Percentiles rank a stretch among this genome's conserved stretches.
Evolutionary conservation across 2,329 filamentous ascomycete genomes (phyloP).

Genomic region (Aspergillus oerlinghausenensis): DNA sequence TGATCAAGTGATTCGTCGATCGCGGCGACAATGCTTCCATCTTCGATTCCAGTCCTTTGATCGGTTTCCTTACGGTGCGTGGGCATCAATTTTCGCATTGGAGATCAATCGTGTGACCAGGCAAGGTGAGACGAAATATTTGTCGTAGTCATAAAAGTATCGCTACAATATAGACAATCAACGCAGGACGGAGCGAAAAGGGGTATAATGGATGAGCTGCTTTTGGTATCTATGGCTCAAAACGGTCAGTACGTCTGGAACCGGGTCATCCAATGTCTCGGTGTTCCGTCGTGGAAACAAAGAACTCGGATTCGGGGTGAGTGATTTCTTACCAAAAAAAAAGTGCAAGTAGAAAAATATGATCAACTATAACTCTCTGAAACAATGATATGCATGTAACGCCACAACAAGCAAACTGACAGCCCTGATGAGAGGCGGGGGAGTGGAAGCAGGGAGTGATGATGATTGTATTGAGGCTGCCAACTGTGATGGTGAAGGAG

Average conservation of each 20-base stretch:
- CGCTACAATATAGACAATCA: constrained; percentile 10
- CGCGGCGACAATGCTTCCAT: constrained; percentile 48
- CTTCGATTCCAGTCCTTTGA: constrained; percentile 10
- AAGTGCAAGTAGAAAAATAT: constrained; percentile 11
- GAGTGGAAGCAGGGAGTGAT: constrained; percentile 9
- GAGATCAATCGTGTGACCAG: constrained; percentile 4
- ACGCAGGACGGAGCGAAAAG: constrained; percentile 4
- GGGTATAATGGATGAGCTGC: constrained; percentile 15
- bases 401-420: constrained; percentile 20
- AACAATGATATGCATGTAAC: constrained; percentile 24
- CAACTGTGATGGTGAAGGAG: constrained; percentile 23
- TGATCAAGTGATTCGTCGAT: constrained; percentile 44
- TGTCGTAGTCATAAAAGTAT: constrained; percentile 21
- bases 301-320: background rate
- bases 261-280: background rate
- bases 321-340: constrained; percentile 11
- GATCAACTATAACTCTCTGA: constrained; percentile 22
- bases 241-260: constrained; percentile 4
- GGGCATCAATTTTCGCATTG: constrained; percentile 22
- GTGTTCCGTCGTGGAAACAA: background rate
- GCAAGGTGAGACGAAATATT: constrained; percentile 4
- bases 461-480: constrained; percentile 6
- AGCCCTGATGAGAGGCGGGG: constrained; percentile 13
- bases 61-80: constrained; percentile 2
- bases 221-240: constrained; percentile 2